These are phyloP conservation scores for Stephanodiscus minutulus DNA, from an alignment of 108 stramenopile species.

Conservation along the genomic window DNA sequence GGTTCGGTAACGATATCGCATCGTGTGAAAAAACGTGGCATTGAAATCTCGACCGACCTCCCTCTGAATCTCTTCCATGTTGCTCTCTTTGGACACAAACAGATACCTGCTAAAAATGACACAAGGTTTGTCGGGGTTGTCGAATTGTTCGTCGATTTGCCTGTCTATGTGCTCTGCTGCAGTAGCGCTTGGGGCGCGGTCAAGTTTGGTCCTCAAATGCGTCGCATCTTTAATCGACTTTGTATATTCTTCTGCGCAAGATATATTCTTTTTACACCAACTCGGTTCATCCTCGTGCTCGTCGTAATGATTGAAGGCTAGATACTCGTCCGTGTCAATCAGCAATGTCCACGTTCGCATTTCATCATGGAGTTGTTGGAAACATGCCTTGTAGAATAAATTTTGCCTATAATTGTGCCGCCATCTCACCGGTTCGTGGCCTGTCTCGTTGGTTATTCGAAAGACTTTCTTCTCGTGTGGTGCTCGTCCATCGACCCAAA, in stretches of 20 bases:
- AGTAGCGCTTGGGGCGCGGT: slow-evolving; percentile 2
- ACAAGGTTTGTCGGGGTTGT: slow-evolving; percentile 3
- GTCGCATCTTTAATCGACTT: slow-evolving; percentile 11
- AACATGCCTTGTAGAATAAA: slow-evolving; percentile 32
- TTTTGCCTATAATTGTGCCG: slow-evolving; percentile 24
- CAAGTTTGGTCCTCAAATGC: slow-evolving; percentile 11
- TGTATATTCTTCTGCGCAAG: slow-evolving; percentile 7
- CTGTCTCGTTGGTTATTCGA: slow-evolving; percentile 6
- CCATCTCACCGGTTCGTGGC: background rate
- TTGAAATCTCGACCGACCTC: slow-evolving; percentile 12
- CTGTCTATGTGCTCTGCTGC: slow-evolving; percentile 18
- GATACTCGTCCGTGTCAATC: slow-evolving; percentile 66
- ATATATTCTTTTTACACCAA: slow-evolving; percentile 12
- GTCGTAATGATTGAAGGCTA: slow-evolving; percentile 41
- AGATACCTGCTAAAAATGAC: slow-evolving; percentile 11
- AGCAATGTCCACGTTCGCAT: slow-evolving; percentile 53
- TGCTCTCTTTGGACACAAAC: slow-evolving; percentile 15
- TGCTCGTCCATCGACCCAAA: slow-evolving; percentile 15
- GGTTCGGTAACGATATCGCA: slow-evolving; percentile 16
- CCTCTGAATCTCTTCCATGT: slow-evolving; percentile 11
- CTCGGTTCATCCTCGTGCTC: slow-evolving; percentile 18
- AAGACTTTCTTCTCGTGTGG: slow-evolving; percentile 6
- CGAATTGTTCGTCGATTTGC: background rate
- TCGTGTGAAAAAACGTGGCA: slow-evolving; percentile 24
- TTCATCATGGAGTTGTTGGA: slow-evolving; percentile 20